Evolutionary conservation across 371 early-diverging fungal species (phyloP).

Genomic region (Rhizomucor pusillus): DNA sequence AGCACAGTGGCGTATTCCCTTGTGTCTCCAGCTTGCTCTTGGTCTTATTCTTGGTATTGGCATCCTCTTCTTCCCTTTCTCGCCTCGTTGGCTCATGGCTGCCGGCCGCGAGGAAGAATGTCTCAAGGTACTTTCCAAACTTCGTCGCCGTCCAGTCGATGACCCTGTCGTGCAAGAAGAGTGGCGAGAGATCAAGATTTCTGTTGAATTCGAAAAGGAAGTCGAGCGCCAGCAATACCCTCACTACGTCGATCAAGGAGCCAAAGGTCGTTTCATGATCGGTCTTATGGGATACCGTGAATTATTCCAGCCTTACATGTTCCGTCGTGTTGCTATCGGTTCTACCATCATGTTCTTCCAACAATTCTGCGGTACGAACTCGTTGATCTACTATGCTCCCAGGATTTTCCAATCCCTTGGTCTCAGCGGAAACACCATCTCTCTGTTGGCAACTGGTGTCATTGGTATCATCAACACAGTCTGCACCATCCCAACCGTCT

Average conservation of each 20-base stretch:
- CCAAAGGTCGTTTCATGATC: conserved; percentile 25
- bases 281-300: conserved; percentile 70
- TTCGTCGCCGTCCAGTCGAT: conserved; percentile 60
- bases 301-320: conserved; percentile 60
- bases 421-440: conserved; percentile 45
- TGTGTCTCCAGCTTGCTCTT: conserved; percentile 79
- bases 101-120: conserved; percentile 69
- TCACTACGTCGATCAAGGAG: conserved; percentile 20
- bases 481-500: conserved; percentile 54
- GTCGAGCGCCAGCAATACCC: conserved; percentile 39
- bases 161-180: conserved; percentile 65
- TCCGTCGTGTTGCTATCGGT: conserved; percentile 63
- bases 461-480: conserved; percentile 69
- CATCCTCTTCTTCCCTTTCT: conserved; percentile 77
- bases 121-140: conserved; percentile 62
- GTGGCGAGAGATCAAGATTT: conserved; percentile 70
- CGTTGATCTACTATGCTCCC: conserved; percentile 70
- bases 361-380: conserved; percentile 76
- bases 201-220: conserved; percentile 67
- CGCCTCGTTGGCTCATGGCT: conserved; percentile 87
- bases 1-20: conserved; percentile 73
- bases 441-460: conserved; percentile 66
- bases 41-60: conserved; percentile 65
- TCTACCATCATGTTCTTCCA: conserved; percentile 68
- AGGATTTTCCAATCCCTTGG: conserved; percentile 70